Conservation (phyloP, 257 asterid species). For the Haberlea rhodopensis region DNA sequence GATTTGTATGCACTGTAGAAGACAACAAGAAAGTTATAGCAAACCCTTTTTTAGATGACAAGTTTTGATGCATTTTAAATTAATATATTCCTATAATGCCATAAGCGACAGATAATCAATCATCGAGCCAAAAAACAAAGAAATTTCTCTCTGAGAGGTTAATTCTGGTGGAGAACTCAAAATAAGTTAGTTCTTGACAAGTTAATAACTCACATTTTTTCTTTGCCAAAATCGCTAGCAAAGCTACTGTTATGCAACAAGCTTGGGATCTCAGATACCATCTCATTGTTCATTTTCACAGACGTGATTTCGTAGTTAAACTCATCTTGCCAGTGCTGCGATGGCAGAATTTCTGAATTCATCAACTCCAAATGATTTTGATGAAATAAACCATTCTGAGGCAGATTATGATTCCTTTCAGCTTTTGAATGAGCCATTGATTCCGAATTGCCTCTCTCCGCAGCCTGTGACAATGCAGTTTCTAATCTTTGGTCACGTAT, state of each 20-base stretch:
- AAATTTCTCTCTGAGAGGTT: no score
- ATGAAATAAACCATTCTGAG: slow-evolving; percentile 56
- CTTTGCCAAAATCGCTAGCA: slow-evolving; percentile 53
- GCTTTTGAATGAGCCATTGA: slow-evolving; percentile 59
- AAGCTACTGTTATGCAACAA: slow-evolving; percentile 70
- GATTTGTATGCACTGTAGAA: slow-evolving; percentile 81
- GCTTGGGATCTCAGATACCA: slow-evolving; percentile 62
- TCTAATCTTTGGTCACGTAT: slow-evolving; percentile 81
- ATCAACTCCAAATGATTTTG: slow-evolving; percentile 38
- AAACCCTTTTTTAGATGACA: neutral
- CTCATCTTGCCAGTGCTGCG: slow-evolving; percentile 73
- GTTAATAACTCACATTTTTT: slow-evolving; percentile 55
- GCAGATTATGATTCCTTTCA: slow-evolving; percentile 85
- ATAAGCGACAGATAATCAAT: no score
- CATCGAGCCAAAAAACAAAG: no score
- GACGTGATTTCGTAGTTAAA: slow-evolving; percentile 59
- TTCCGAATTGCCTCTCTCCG: slow-evolving; percentile 77
- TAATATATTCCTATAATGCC: neutral
- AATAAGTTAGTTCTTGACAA: slow-evolving; percentile 3
- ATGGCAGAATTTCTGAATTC: slow-evolving; percentile 37
- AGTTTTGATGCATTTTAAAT: neutral
- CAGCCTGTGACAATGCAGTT: slow-evolving; percentile 90
- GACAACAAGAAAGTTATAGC: slow-evolving; percentile 5
- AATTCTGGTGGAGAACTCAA: neutral
- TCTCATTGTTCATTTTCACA: slow-evolving; percentile 49